Conservation (phyloP, 768 basidiomycete species). For the Auriscalpium orientale region DNA sequence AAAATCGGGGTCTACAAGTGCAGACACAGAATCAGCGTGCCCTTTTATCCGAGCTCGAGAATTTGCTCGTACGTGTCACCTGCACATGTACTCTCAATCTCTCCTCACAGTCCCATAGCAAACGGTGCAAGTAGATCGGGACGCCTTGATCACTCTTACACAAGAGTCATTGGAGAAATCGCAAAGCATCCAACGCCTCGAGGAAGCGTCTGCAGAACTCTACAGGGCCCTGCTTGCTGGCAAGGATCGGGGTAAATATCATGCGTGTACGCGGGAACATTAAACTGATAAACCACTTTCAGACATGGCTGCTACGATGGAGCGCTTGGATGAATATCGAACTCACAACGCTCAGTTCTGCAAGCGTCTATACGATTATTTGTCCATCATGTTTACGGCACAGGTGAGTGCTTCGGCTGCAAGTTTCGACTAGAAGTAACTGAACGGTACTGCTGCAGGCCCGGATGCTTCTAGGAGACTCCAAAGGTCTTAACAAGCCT, state of each 20-base stretch:
- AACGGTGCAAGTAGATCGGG: constrained; percentile 88
- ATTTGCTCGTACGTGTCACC: constrained; percentile 53
- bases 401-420: constrained; percentile 45
- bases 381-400: constrained; percentile 86
- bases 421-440: neutral
- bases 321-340: constrained; percentile 82
- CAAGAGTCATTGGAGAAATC: constrained; percentile 86
- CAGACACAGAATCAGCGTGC: constrained; percentile 93
- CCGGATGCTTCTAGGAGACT: constrained; percentile 59
- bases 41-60: constrained; percentile 78
- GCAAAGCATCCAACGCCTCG: constrained; percentile 67
- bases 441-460: constrained; percentile 33
- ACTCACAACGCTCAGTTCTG: constrained; percentile 90
- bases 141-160: constrained; percentile 65
- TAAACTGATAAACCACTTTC: neutral
- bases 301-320: constrained; percentile 98
- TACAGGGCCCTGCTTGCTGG: constrained; percentile 93
- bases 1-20: constrained; percentile 93
- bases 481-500: constrained; percentile 44
- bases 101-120: constrained; percentile 39
- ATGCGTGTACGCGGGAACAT: neutral
- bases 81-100: neutral
- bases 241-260: constrained; percentile 66
- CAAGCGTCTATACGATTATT: constrained; percentile 83
- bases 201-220: constrained; percentile 77